Percentiles rank a stretch among this genome's conserved stretches.
Evolutionary conservation across 164 flowering plant genomes (phyloP).

Genomic region (Buxus sempervirens): DNA sequence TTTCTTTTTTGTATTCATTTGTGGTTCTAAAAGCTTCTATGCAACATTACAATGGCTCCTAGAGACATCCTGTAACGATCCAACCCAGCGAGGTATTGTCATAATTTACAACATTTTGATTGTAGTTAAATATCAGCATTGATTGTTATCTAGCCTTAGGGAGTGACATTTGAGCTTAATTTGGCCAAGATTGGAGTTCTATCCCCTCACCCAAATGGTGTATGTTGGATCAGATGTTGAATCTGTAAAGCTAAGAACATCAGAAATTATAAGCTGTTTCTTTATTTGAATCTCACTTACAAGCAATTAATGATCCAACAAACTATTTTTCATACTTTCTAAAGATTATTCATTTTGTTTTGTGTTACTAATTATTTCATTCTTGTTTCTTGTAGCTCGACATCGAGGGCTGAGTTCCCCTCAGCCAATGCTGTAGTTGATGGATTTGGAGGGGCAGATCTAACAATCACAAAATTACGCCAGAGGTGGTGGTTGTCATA

Average conservation of each 20-base stretch:
- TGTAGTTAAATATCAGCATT: not conserved
- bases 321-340: not conserved
- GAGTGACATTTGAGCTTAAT: not conserved
- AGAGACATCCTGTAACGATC: not conserved
- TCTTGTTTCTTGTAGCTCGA: constrained; percentile 41
- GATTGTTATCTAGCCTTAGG: not conserved
- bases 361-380: not conserved
- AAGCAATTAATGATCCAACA: not conserved
- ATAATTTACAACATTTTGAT: too few species aligned
- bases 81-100: too few species aligned
- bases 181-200: too few species aligned
- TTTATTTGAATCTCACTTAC: not conserved
- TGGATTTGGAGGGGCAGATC: constrained; percentile 85
- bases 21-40: not conserved
- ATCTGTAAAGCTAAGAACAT: not conserved
- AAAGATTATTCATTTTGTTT: not conserved
- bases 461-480: constrained; percentile 58
- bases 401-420: constrained; percentile 78
- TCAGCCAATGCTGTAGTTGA: constrained; percentile 67
- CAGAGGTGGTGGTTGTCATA: constrained; percentile 21
- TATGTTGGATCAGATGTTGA: too few species aligned
- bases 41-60: not conserved
- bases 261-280: not conserved
- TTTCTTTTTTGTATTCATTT: not conserved
- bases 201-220: too few species aligned